These are phyloP conservation scores for Trichoderma citrinoviride DNA, from an alignment of 2,329 filamentous ascomycete species.

Conservation along the genomic window DNA sequence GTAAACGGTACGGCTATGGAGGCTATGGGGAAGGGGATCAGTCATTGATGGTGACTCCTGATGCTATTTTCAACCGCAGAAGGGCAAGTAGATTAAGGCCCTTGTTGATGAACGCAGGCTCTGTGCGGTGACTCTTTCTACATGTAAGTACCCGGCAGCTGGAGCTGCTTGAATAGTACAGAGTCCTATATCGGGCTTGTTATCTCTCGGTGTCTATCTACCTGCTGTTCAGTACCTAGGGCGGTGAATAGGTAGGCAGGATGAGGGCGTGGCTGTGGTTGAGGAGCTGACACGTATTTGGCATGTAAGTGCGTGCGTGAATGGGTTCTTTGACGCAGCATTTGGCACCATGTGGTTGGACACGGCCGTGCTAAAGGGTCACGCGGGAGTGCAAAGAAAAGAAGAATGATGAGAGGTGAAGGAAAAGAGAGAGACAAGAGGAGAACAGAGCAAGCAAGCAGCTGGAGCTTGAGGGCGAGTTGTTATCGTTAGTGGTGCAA, in stretches of 20 bases:
- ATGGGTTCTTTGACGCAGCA: background rate
- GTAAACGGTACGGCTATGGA: too few species aligned
- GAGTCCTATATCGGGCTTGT: background rate
- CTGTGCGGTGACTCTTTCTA: too few species aligned
- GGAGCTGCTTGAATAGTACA: background rate
- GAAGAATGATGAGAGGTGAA: background rate
- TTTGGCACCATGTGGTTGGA: slow-evolving; percentile 7
- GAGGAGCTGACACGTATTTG: slow-evolving; percentile 12
- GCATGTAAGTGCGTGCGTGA: background rate
- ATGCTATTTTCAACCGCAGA: too few species aligned
- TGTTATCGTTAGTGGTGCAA: background rate
- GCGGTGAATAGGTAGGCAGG: background rate
- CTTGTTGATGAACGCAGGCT: too few species aligned
- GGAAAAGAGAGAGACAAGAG: background rate
- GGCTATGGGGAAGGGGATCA: too few species aligned
- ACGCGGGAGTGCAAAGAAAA: background rate
- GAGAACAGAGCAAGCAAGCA: background rate
- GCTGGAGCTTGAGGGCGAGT: background rate
- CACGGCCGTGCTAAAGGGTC: slow-evolving; percentile 13
- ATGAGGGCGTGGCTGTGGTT: slow-evolving; percentile 15
- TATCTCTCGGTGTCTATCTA: background rate
- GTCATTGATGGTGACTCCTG: too few species aligned
- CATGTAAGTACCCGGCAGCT: too few species aligned
- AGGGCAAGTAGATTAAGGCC: too few species aligned
- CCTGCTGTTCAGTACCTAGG: too few species aligned